These are phyloP conservation scores for Boechera retrofracta DNA, from an alignment of 345 rosid species.

Conservation along the genomic window DNA sequence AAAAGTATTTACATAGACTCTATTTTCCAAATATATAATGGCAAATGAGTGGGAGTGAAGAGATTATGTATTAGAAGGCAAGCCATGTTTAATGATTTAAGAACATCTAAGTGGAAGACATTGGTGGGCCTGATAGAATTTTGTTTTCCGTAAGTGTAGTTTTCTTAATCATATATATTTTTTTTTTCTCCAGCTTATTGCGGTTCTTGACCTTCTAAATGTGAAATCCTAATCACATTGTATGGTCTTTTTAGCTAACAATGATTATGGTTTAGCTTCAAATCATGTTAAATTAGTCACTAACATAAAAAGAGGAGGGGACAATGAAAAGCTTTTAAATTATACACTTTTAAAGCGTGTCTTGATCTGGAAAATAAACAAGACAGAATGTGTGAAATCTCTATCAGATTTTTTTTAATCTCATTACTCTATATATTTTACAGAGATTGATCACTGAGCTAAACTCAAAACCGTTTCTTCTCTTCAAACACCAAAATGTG, in stretches of 20 bases:
- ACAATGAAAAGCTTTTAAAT: slow-evolving; percentile 14
- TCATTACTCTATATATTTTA: slow-evolving; percentile 11
- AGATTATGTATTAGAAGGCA: slow-evolving; percentile 15
- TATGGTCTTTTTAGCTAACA: background rate
- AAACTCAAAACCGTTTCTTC: slow-evolving; percentile 6
- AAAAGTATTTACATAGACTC: slow-evolving; percentile 18
- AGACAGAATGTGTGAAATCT: too few species aligned
- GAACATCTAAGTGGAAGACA: slow-evolving; percentile 18
- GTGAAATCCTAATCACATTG: slow-evolving; percentile 17
- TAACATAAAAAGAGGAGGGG: background rate
- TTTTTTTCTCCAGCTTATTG: background rate
- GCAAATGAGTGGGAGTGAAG: slow-evolving; percentile 1
- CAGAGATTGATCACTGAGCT: slow-evolving; percentile 3
- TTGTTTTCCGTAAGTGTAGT: slow-evolving; percentile 18
- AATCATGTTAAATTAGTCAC: background rate
- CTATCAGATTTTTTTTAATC: background rate
- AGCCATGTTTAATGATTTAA: slow-evolving; percentile 25
- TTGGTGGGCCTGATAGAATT: slow-evolving; percentile 19
- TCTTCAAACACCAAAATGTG: slow-evolving; percentile 2
- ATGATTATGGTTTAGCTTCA: slow-evolving; percentile 20
- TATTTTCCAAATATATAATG: background rate
- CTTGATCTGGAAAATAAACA: background rate
- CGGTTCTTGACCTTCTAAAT: slow-evolving; percentile 19
- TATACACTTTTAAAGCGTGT: slow-evolving; percentile 27
- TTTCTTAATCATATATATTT: background rate